These are phyloP conservation scores for Pseudocercospora fuligena DNA, from an alignment of 2,329 filamentous ascomycete genomes.

Conservation along the genomic window DNA sequence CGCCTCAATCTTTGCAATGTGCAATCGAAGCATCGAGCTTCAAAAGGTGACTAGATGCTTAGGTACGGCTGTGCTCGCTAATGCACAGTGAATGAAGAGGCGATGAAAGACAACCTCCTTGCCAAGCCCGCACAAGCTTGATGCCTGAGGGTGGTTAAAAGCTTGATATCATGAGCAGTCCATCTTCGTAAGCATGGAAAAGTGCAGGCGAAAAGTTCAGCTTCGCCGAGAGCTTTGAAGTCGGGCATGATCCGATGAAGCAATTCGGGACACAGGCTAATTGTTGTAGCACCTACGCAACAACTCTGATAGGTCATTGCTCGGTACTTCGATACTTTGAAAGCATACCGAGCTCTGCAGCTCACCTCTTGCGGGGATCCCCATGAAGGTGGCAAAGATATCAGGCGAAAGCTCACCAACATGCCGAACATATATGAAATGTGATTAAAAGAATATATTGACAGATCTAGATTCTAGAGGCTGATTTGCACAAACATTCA, in stretches of 20 bases:
- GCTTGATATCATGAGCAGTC: background rate
- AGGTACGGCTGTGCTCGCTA: background rate
- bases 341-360: constrained; percentile 11
- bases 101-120: background rate
- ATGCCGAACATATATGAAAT: background rate
- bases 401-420: background rate
- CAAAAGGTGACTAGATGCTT: background rate
- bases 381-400: constrained; percentile 2
- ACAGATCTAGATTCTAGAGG: background rate
- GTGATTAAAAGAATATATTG: background rate
- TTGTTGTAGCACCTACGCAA: too few species aligned
- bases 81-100: background rate
- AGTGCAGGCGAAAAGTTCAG: background rate
- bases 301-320: constrained; percentile 1
- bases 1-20: background rate
- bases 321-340: constrained; percentile 1
- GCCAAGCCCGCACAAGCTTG: background rate
- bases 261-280: background rate
- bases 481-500: background rate
- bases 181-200: background rate
- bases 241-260: background rate
- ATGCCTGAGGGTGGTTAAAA: background rate
- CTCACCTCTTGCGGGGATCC: constrained; percentile 8
- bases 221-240: background rate
- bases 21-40: background rate